phyloP scores from a whole-genome alignment of 306 rosid genomes.

The Cucurbita maxima region DNA sequence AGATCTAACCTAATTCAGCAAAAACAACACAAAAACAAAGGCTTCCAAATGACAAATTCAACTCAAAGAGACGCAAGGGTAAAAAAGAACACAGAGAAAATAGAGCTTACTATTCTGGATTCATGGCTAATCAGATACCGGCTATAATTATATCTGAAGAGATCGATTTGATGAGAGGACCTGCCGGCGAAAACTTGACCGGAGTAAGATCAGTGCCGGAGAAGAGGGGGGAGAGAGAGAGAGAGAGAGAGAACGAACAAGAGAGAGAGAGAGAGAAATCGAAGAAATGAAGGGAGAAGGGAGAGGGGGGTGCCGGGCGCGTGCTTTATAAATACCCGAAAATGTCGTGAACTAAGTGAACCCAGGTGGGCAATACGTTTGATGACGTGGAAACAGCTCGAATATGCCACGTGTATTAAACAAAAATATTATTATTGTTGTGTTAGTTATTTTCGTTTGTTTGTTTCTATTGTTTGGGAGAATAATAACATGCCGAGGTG shows the following conservation, averaged over 20 bases:
- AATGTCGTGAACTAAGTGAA: conserved; percentile 5
- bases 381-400: background rate
- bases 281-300: background rate
- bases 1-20: background rate
- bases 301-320: conserved; percentile 1
- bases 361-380: background rate
- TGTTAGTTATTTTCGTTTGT: background rate
- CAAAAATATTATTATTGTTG: background rate
- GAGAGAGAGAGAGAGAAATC: conserved; percentile 19
- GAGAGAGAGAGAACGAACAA: conserved; percentile 5
- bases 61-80: background rate
- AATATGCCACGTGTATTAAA: background rate
- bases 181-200: conserved; percentile 18
- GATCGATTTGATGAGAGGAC: background rate
- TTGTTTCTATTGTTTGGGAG: background rate
- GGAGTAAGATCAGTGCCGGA: conserved; percentile 21
- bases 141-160: background rate
- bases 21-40: background rate
- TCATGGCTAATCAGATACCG: conserved; percentile 25
- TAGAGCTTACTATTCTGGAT: conserved; percentile 58
- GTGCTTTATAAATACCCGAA: conserved; percentile 6
- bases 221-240: background rate
- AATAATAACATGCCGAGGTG: background rate
- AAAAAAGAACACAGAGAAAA: background rate
- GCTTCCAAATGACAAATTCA: background rate